A percentile compares a stretch with the other conserved stretches of the same genome.
phyloP scores from a whole-genome alignment of 805 yeast genomes.

The Dipodascus geniculatus region DNA sequence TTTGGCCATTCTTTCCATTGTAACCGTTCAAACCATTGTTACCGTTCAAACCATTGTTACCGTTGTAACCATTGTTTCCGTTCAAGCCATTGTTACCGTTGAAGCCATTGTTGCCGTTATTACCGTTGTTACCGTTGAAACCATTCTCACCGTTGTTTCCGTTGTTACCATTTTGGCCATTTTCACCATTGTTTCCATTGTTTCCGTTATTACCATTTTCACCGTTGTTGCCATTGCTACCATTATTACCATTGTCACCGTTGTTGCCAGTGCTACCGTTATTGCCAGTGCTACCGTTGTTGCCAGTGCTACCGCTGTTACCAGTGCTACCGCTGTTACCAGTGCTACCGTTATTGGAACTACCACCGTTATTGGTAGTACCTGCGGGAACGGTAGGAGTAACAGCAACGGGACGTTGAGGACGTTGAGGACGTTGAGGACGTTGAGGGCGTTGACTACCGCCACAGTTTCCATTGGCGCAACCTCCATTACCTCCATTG shows the following conservation, averaged over 20 bases:
- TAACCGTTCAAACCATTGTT: background rate
- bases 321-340: constrained; percentile 1
- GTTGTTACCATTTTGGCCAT: background rate
- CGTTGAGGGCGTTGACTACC: background rate
- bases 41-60: background rate
- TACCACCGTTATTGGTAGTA: background rate
- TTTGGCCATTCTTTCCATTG: constrained; percentile 2
- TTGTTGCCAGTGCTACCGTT: constrained; percentile 3
- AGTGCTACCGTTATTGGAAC: background rate
- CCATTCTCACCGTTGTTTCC: constrained; percentile 2
- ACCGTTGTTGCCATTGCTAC: constrained; percentile 1
- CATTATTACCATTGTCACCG: constrained; percentile 1
- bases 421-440: background rate
- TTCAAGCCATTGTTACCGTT: background rate
- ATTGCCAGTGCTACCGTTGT: constrained; percentile 1
- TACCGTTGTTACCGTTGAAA: background rate
- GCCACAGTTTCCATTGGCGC: constrained; percentile 3
- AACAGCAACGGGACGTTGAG: background rate
- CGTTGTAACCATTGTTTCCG: constrained; percentile 3
- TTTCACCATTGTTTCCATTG: constrained; percentile 3
- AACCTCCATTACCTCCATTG: too few species aligned
- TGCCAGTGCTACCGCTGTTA: background rate
- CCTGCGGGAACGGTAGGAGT: background rate
- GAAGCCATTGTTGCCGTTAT: background rate
- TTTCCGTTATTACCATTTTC: background rate